Percentiles rank a stretch among this genome's conserved stretches.
Conservation (phyloP, 768 basidiomycete genomes). For the Podaxis sp. region DNA sequence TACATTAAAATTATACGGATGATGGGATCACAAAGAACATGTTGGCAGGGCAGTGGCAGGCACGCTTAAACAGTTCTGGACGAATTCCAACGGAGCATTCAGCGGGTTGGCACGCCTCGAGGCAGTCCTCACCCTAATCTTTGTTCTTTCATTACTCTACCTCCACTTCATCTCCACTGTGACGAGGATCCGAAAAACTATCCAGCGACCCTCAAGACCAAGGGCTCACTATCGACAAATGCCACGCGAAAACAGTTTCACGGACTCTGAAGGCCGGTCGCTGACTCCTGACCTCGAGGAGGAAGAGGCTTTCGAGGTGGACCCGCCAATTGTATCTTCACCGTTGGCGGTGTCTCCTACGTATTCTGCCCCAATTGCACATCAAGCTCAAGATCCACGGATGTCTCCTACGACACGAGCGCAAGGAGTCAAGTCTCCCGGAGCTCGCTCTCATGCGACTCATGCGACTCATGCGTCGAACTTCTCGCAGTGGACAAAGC, state of each 20-base stretch:
- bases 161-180: no score
- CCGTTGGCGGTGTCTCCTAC: neutral
- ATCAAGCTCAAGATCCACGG: neutral
- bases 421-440: neutral
- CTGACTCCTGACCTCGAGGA: slow-evolving; percentile 66
- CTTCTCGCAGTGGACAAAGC: slow-evolving; percentile 17
- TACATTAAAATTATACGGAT: neutral
- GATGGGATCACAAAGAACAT: slow-evolving; percentile 3
- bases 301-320: slow-evolving; percentile 21
- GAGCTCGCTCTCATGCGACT: neutral
- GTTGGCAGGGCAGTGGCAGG: neutral
- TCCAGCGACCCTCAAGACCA: no score
- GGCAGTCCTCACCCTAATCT: neutral
- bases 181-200: no score
- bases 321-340: neutral
- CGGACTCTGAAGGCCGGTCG: slow-evolving; percentile 64
- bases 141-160: neutral
- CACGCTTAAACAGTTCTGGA: neutral
- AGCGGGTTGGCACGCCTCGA: neutral
- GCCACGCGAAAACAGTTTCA: slow-evolving; percentile 69
- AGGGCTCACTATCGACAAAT: slow-evolving; percentile 28
- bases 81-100: neutral
- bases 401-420: neutral
- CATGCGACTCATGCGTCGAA: neutral
- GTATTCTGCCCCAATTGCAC: neutral